These are phyloP conservation scores for Colletotrichum lupini DNA, from an alignment of 2,329 filamentous ascomycete species.

Conservation along the genomic window DNA sequence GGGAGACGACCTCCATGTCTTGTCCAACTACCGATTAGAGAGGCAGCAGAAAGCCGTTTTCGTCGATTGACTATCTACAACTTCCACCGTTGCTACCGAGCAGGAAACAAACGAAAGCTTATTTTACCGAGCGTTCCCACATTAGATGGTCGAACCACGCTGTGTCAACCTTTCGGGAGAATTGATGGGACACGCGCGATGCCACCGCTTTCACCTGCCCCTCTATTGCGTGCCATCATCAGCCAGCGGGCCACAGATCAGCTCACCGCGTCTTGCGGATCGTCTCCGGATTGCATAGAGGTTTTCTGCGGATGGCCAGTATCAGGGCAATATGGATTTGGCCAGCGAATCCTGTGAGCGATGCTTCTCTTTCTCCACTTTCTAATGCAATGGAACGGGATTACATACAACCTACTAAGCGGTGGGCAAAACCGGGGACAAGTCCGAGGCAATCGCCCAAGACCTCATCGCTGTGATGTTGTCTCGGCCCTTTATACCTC, in stretches of 20 bases:
- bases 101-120: neutral
- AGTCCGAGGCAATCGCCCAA: neutral
- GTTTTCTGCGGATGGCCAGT: constrained; percentile 69
- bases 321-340: constrained; percentile 67
- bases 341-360: constrained; percentile 62
- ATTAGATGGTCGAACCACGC: neutral
- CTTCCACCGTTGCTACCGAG: neutral
- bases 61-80: neutral
- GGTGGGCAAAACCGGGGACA: neutral
- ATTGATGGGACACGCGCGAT: neutral
- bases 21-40: neutral
- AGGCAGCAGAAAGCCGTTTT: neutral
- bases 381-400: neutral
- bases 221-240: constrained; percentile 8
- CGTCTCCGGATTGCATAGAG: constrained; percentile 42
- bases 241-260: neutral
- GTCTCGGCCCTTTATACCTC: neutral
- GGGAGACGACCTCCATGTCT: neutral
- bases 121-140: neutral
- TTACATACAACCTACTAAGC: neutral
- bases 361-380: neutral
- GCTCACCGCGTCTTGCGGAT: constrained; percentile 23
- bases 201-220: neutral
- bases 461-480: neutral
- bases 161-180: neutral